These are phyloP conservation scores for Hyparrhenia diplandra DNA, from an alignment of 176 grass and related monocot species.

Conservation along the genomic window DNA sequence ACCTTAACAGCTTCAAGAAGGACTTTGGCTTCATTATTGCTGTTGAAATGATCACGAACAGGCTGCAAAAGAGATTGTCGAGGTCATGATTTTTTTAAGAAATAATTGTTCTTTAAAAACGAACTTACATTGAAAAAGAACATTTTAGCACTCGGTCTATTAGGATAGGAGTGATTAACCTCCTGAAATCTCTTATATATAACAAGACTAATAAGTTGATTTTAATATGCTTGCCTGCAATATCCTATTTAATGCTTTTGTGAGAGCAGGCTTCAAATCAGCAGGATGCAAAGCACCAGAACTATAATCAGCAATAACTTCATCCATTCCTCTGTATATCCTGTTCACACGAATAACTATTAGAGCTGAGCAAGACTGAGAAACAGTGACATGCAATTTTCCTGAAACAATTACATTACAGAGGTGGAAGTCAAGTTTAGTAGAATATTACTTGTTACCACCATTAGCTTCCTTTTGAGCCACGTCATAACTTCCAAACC, in stretches of 20 bases:
- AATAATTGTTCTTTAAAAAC: no score
- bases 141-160: no score
- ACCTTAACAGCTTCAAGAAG: slow-evolving; percentile 84
- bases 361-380: no score
- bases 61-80: slow-evolving; percentile 44
- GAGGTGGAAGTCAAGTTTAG: no score
- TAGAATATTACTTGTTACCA: slow-evolving; percentile 64
- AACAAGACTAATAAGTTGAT: no score
- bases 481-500: slow-evolving; percentile 77
- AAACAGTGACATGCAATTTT: no score
- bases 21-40: slow-evolving; percentile 52
- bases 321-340: slow-evolving; percentile 58
- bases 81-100: no score
- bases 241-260: slow-evolving; percentile 82
- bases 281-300: slow-evolving; percentile 72
- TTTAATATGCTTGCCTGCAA: slow-evolving; percentile 51
- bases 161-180: no score
- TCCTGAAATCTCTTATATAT: no score
- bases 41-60: slow-evolving; percentile 83
- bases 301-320: slow-evolving; percentile 57
- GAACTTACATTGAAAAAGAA: background rate
- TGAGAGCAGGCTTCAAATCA: slow-evolving; percentile 68
- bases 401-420: no score
- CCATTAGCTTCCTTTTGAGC: slow-evolving; percentile 59
- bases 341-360: slow-evolving; percentile 27